Percentiles rank a stretch among this genome's conserved stretches.
Evolutionary conservation across 2,329 filamentous ascomycete species (phyloP).

Genomic region (Apiospora koreana): DNA sequence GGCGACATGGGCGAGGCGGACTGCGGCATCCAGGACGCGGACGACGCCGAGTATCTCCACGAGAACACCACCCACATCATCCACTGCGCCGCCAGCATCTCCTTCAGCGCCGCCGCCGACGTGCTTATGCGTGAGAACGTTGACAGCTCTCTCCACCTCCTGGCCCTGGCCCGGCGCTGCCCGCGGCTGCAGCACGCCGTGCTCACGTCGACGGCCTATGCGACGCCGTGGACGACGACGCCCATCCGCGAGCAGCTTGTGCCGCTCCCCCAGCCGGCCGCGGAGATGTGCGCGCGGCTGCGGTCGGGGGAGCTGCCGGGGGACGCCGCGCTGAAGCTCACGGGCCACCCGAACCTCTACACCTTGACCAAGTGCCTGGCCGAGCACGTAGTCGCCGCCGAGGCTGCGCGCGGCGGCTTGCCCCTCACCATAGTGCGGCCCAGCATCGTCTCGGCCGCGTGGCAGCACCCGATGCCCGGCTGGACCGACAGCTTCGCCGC

Average conservation of each 20-base stretch:
- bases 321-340: neutral
- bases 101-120: slow-evolving; percentile 1
- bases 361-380: slow-evolving; percentile 7
- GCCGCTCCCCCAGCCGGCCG: neutral
- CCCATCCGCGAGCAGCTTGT: neutral
- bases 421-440: neutral
- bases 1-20: neutral
- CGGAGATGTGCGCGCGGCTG: neutral
- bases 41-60: neutral
- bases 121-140: slow-evolving; percentile 1
- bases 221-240: neutral
- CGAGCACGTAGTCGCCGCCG: neutral
- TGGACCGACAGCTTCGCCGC: neutral
- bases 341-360: slow-evolving; percentile 4
- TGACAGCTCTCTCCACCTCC: neutral
- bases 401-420: neutral
- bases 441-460: neutral
- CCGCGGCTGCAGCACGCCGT: neutral
- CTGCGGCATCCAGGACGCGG: neutral
- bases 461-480: neutral
- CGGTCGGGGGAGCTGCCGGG: neutral
- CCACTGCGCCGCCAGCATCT: slow-evolving; percentile 2
- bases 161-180: neutral
- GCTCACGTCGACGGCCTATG: neutral
- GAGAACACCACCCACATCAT: neutral